Base-by-base conservation (phyloP, 2,329 filamentous ascomycete genomes). In the Trichoderma oligosporum region DNA sequence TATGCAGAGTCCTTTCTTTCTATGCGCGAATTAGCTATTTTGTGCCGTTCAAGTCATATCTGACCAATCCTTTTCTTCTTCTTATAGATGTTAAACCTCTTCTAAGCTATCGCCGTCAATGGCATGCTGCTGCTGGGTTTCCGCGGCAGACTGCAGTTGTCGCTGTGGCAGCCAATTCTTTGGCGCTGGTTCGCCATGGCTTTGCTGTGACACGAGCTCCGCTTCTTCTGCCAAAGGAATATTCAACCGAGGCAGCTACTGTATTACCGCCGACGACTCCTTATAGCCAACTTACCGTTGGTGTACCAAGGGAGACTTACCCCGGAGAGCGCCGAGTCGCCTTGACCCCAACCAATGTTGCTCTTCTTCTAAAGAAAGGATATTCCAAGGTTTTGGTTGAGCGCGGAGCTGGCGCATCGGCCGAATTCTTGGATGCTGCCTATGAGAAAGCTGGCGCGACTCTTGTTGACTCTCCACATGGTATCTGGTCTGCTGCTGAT, bases 341-440 rank as follows among this genome's bases (percentile, higher is more conserved):
- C 27, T 80, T 96, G 56, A 93, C 89, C 0, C 91, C 91, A 1
- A 84, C 89, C 62, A 96, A 96, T 74, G 89, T 91, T 14, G 82
- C 86, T 2, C 76, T 95, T 1, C 75, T 96, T 1, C 82, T 92
- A 61, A 95, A 95, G 71, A 96, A 95, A 71, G 91, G 91, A 31
- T 94, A 91, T 70, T 80, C 79, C 31, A 83, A 84, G 61, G 82
- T 96, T 22, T 74, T 96, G 2, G 81, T 96, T 35, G 89, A 96
- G 74, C 83, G 84, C 18, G 89, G 89, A 35, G 91, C 91, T n/a
- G 91, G 91, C 8, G 77, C 80, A 46, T 80, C 84, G 61, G 89
- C 91, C 39, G 87, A 91, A 59, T 91, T 95, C 65, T 82, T 81
- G 2, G 90, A 95, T 62, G 78, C 85, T 36, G 89, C 85, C 31